These are phyloP conservation scores for Xanthoparmelia taractica DNA, from an alignment of 495 filamentous ascomycete genomes.

Conservation along the genomic window DNA sequence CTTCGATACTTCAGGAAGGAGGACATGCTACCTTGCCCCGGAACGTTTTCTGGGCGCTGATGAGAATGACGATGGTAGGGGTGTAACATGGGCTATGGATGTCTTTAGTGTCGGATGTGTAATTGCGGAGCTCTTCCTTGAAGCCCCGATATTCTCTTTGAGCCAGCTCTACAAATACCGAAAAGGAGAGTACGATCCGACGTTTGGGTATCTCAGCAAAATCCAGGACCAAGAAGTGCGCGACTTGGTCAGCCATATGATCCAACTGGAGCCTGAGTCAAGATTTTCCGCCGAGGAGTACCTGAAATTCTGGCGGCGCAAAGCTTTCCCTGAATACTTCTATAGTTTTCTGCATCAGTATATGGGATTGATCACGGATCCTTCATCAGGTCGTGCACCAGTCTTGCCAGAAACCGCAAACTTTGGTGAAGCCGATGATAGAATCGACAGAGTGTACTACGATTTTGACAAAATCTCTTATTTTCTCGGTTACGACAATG, in stretches of 20 bases:
- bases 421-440: conserved; percentile 76
- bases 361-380: conserved; percentile 92
- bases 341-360: conserved; percentile 96
- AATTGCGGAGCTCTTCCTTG: conserved; percentile 95
- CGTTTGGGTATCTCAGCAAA: conserved; percentile 66
- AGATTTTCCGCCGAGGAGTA: conserved; percentile 93
- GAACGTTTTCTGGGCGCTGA: conserved; percentile 76
- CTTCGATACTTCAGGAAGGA: conserved; percentile 84
- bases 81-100: conserved; percentile 93
- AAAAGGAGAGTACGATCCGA: conserved; percentile 84
- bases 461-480: conserved; percentile 98
- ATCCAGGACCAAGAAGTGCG: conserved; percentile 84
- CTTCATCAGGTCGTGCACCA: conserved; percentile 64
- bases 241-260: conserved; percentile 89
- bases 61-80: conserved; percentile 53
- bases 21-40: conserved; percentile 95
- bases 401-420: conserved; percentile 57
- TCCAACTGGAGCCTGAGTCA: conserved; percentile 81
- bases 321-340: conserved; percentile 91
- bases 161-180: conserved; percentile 93
- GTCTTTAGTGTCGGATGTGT: conserved; percentile 97
- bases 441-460: conserved; percentile 83
- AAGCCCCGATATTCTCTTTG: conserved; percentile 84
- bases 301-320: conserved; percentile 80
- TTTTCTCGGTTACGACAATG: conserved; percentile 66